These are phyloP conservation scores for Carex kokanica DNA, from an alignment of 176 grass and related monocot species.

Conservation along the genomic window DNA sequence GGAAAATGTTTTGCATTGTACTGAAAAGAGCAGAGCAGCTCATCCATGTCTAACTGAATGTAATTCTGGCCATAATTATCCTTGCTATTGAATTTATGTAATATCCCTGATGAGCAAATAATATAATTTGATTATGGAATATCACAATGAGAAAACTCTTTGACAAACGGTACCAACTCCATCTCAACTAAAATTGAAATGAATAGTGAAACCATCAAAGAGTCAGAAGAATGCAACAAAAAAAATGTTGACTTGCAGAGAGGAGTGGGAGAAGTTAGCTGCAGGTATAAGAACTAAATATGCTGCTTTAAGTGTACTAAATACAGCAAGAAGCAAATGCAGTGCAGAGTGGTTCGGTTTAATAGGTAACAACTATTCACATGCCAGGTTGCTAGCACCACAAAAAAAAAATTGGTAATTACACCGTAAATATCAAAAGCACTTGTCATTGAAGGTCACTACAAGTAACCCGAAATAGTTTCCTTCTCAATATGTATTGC, in stretches of 20 bases:
- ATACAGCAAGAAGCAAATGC: background rate
- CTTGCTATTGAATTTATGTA: background rate
- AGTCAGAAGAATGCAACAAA: constrained; percentile 3
- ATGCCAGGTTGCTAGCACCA: background rate
- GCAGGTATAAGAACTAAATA: background rate
- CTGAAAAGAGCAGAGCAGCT: background rate
- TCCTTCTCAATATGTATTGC: background rate
- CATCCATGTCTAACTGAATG: background rate
- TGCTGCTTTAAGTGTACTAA: constrained; percentile 4
- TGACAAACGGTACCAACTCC: background rate
- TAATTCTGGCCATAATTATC: background rate
- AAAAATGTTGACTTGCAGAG: background rate
- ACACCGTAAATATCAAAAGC: background rate
- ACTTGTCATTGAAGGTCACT: background rate
- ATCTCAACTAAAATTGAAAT: constrained; percentile 21
- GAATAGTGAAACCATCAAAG: background rate
- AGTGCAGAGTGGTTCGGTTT: background rate
- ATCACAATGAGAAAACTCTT: background rate
- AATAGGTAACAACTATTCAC: background rate
- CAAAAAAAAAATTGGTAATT: background rate
- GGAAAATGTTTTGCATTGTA: background rate
- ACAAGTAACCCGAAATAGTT: background rate
- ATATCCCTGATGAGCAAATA: background rate
- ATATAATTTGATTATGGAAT: background rate
- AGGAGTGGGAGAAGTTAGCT: background rate